Evolutionary conservation across 2,329 filamentous ascomycete genomes (phyloP).

Genomic region (Basipetospora chlamydospora): DNA sequence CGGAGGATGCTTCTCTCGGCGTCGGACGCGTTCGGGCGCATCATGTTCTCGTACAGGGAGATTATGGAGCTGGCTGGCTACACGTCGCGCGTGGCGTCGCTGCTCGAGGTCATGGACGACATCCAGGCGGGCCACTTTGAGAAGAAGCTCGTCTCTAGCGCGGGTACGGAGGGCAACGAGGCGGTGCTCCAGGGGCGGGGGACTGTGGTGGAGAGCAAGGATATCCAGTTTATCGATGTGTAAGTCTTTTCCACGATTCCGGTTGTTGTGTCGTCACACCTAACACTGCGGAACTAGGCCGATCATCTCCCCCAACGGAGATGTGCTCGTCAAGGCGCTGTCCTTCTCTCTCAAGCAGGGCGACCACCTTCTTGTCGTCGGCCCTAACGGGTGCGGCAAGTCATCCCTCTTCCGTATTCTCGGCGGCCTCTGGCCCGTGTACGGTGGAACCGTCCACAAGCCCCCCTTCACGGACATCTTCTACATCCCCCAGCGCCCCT

Average conservation of each 20-base stretch:
- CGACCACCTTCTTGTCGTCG: constrained; percentile 86
- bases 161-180: constrained; percentile 66
- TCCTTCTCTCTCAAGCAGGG: constrained; percentile 78
- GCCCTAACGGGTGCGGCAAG: constrained; percentile 94
- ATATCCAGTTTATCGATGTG: constrained; percentile 77
- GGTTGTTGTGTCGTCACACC: constrained; percentile 1
- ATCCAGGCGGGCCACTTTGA: constrained; percentile 82
- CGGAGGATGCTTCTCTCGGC: constrained; percentile 80
- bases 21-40: constrained; percentile 84
- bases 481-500: constrained; percentile 93
- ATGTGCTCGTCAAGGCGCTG: constrained; percentile 72
- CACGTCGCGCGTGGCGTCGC: constrained; percentile 77
- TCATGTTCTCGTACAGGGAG: constrained; percentile 98
- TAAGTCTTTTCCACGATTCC: constrained; percentile 20
- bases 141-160: constrained; percentile 90
- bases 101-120: constrained; percentile 90
- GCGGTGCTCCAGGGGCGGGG: constrained; percentile 73
- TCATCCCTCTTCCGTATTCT: constrained; percentile 92
- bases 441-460: constrained; percentile 85
- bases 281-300: constrained; percentile 36
- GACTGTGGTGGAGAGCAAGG: constrained; percentile 62
- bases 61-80: constrained; percentile 92
- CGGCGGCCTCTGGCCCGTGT: constrained; percentile 93
- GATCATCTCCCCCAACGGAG: constrained; percentile 92
- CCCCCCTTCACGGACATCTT: constrained; percentile 89